A percentile compares a stretch with the other conserved stretches of the same genome.
Conservation (phyloP, 768 basidiomycete species). For the Macrolepiota fuliginosa region DNA sequence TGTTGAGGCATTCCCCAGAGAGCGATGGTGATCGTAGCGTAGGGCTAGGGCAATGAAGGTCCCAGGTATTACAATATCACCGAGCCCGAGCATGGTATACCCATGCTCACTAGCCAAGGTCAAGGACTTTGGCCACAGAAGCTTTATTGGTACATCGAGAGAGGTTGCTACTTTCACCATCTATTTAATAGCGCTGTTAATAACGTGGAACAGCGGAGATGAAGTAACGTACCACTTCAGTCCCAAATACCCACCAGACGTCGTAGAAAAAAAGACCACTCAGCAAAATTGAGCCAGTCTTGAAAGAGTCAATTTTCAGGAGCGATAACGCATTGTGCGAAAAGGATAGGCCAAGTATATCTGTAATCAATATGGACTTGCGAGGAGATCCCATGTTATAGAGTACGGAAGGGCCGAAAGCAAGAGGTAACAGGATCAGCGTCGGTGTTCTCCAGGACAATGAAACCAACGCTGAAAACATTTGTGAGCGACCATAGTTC, state of each 20-base stretch:
- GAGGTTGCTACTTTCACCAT: constrained; percentile 93
- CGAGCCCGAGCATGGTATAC: constrained; percentile 89
- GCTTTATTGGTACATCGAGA: constrained; percentile 91
- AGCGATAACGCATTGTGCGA: constrained; percentile 76
- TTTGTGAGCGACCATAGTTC: constrained; percentile 14
- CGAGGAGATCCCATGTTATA: constrained; percentile 49
- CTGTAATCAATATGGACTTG: constrained; percentile 72
- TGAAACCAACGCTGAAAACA: constrained; percentile 28
- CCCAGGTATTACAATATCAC: constrained; percentile 72
- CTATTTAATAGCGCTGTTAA: constrained; percentile 32
- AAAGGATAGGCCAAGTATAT: constrained; percentile 76
- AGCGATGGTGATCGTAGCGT: constrained; percentile 72
- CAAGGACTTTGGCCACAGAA: constrained; percentile 79
- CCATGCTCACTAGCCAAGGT: constrained; percentile 48
- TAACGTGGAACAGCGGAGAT: neutral
- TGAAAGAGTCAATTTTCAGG: constrained; percentile 86
- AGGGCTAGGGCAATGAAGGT: constrained; percentile 81
- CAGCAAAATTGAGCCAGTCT: constrained; percentile 80
- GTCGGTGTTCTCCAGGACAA: constrained; percentile 60
- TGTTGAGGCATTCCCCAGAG: constrained; percentile 23
- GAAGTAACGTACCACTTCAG: constrained; percentile 62
- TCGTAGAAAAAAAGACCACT: constrained; percentile 90
- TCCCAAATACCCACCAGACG: constrained; percentile 93
- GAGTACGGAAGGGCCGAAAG: constrained; percentile 60
- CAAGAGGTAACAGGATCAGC: constrained; percentile 53